These are phyloP conservation scores for Colletotrichum spinosum DNA, from an alignment of 2,329 filamentous ascomycete species.

Conservation along the genomic window DNA sequence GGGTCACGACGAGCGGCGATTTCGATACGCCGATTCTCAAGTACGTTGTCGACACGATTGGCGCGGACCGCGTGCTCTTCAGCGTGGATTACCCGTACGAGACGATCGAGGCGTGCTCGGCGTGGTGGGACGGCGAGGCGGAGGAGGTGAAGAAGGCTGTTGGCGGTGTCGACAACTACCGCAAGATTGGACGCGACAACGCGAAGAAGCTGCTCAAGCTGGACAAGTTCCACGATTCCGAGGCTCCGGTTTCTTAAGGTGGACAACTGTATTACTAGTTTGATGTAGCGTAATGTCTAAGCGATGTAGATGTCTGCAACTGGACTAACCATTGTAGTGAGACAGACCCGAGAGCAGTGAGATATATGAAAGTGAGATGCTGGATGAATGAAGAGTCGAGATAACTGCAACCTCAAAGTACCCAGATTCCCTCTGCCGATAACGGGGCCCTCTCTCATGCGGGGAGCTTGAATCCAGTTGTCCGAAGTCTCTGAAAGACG, in stretches of 20 bases:
- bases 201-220: slow-evolving; percentile 56
- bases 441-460: background rate
- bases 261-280: no score
- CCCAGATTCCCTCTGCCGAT: no score
- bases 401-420: no score
- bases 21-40: slow-evolving; percentile 65
- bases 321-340: no score
- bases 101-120: slow-evolving; percentile 54
- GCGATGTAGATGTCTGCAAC: background rate
- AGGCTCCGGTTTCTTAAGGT: slow-evolving; percentile 31
- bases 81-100: slow-evolving; percentile 66
- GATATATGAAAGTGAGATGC: no score
- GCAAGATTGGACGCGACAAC: slow-evolving; percentile 57
- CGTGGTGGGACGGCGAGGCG: slow-evolving; percentile 53
- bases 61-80: slow-evolving; percentile 63
- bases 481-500: slow-evolving; percentile 49
- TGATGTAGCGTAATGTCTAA: background rate
- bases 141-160: slow-evolving; percentile 39
- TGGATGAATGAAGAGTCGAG: no score
- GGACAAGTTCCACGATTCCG: slow-evolving; percentile 47
- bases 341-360: no score
- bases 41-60: slow-evolving; percentile 60
- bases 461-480: slow-evolving; percentile 45
- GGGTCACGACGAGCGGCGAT: slow-evolving; percentile 68
- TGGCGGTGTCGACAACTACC: slow-evolving; percentile 43